Evolutionary conservation across 2,329 filamentous ascomycete species (phyloP), one percentile per base, ranked within the genome.

Genomic region (Pseudogymnoascus sp.): DNA sequence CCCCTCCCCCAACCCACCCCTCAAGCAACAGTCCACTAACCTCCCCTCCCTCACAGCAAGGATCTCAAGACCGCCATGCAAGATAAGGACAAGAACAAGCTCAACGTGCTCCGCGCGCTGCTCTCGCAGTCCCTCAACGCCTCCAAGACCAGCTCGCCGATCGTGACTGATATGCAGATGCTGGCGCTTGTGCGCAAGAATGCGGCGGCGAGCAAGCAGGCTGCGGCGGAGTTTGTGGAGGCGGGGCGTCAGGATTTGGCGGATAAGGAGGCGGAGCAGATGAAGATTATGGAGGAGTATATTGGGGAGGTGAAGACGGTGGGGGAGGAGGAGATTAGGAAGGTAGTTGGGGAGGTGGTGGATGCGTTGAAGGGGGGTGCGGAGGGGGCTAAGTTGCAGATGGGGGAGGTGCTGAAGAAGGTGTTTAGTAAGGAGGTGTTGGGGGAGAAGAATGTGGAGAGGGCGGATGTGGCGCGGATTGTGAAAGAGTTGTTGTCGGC

Each of bases 71-170:
- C 78, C 8, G 85, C 86, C 58, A 87, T 88, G 85, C 80, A 81
- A 63, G 79, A 79, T 67, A 88, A 87, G 73, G 85, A 88, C 70
- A 74, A 79, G 27, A 77, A 83, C 27, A 84, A 87, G 2, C 82
- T 92, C 27, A 77, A 82, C 39, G 88, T 90, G 37, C 80, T 93
- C 58, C 87, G 89, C 67, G 74, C 80, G 40, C 76, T 92, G 65
- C 80, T 92, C 66, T 80, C 87, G 33, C 82, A 87, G 65, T 85
- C 88, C 64, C 85, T 87, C 68, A 92, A 92, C 74, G 86, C 87
- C 35, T 87, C 85, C 72, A 92, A 92, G 75, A 90, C 88, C 12
- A 71, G 80, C 39, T 78, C 77, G 39, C 89, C 89, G n/a, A 83
- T 92, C 70, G 78, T 77, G 61, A 89, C 84, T 21, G 88, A 93